Evolutionary conservation across 768 basidiomycete species (phyloP).

Genomic region (Sporobolomyces pararoseus): DNA sequence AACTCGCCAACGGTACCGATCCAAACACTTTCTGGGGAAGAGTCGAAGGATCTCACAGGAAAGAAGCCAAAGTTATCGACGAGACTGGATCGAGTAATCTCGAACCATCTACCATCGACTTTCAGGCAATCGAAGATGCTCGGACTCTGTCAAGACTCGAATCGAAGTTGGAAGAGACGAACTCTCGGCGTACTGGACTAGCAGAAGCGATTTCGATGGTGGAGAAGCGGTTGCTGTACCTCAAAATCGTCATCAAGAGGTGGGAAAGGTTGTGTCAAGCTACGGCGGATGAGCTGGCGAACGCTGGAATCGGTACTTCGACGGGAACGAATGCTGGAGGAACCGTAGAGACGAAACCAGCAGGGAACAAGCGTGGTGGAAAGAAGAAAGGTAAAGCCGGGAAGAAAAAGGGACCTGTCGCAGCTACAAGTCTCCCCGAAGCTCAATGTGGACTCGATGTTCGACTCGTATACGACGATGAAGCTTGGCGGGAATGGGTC

Average conservation of each 20-base stretch:
- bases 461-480: conserved; percentile 74
- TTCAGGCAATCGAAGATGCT: conserved; percentile 39
- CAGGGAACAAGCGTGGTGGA: conserved; percentile 45
- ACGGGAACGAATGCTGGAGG: neutral
- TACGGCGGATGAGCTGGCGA: conserved; percentile 30
- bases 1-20: conserved; percentile 53
- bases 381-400: conserved; percentile 54
- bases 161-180: conserved; percentile 60
- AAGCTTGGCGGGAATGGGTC: conserved; percentile 68
- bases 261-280: conserved; percentile 43
- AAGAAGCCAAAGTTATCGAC: conserved; percentile 64
- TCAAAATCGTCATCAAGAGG: conserved; percentile 28
- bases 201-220: conserved; percentile 10
- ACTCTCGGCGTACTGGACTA: neutral
- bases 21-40: conserved; percentile 62
- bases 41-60: conserved; percentile 65
- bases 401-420: conserved; percentile 54
- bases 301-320: conserved; percentile 10
- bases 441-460: conserved; percentile 78
- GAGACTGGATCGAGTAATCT: conserved; percentile 39
- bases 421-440: conserved; percentile 53
- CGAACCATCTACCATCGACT: conserved; percentile 43
- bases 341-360: neutral
- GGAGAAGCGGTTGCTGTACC: conserved; percentile 27
- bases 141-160: conserved; percentile 40